These are phyloP conservation scores for Colletotrichum truncatum DNA, from an alignment of 2,329 filamentous ascomycete genomes.

Conservation along the genomic window DNA sequence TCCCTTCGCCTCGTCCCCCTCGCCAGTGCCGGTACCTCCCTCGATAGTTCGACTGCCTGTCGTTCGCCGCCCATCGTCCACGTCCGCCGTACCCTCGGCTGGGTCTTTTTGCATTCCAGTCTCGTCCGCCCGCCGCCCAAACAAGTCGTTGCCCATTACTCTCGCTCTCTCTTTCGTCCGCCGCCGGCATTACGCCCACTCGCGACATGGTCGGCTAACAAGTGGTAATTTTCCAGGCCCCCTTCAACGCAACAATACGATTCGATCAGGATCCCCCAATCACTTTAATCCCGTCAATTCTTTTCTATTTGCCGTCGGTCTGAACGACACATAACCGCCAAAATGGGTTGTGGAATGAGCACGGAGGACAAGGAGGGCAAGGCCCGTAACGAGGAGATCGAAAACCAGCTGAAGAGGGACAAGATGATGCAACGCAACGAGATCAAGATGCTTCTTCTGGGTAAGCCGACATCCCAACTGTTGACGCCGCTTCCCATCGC, in stretches of 20 bases:
- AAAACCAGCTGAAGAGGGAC: constrained; percentile 98
- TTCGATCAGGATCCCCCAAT: constrained; percentile 8
- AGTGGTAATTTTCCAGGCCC: background rate
- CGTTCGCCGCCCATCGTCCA: background rate
- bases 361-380: constrained; percentile 99
- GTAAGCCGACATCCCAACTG: constrained; percentile 57
- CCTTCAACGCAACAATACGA: constrained; percentile 9
- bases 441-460: constrained; percentile 99
- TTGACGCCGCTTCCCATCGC: no score
- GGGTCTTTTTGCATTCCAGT: constrained; percentile 22
- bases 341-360: constrained; percentile 99
- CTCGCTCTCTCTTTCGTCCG: background rate
- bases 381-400: constrained; percentile 99
- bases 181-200: background rate
- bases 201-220: constrained; percentile 25
- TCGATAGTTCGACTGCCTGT: constrained; percentile 7
- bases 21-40: background rate
- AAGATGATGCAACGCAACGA: constrained; percentile 99
- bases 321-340: constrained; percentile 55
- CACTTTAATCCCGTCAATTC: constrained; percentile 22
- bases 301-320: constrained; percentile 13
- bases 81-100: constrained; percentile 7
- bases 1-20: background rate
- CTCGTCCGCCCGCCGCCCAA: constrained; percentile 20
- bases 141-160: background rate